Base-by-base conservation (phyloP, 2,329 filamentous ascomycete genomes). In the Tolypocladium cylindrosporum region DNA sequence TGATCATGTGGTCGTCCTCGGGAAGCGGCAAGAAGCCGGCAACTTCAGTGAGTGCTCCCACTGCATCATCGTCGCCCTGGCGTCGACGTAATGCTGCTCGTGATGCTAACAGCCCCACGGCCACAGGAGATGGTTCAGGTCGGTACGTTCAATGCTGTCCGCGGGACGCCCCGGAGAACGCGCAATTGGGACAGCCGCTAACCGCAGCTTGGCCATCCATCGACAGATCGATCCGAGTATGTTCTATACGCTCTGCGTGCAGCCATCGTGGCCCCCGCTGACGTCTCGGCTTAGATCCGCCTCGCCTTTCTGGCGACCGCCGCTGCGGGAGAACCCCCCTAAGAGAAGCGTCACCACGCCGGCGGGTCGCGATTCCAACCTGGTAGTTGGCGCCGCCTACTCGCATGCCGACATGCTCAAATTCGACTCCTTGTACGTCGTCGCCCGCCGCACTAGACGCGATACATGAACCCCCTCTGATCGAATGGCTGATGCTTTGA, bases 41-140 rank as follows among this genome's bases (percentile, higher is more conserved):
- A 63, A 84, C 87, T 70, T 87, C 89, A 84, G 88, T 91, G 76
- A 70, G 80, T 72, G 27, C 19, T 43, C 60, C 54, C 61, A 62
- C 57, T 61, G 64, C 65, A 61, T 62, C 62, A 14, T 27, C 40
- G 37, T 39, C 53, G 37, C 14, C 16, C 34, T 13, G 9, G 34
- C 42, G 36, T 40, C 39, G 39, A n/a, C 53, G 24, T 19, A 61
- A 63, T 60, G 59, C 65, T 62, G 64, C 59, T 57, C 61, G 59
- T 64, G 62, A 62, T 67, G 65, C 69, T 75, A 65, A 74, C 70
- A 65, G 64, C 71, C 70, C 69, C 67, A 68, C 71, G 66, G 73
- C 67, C 76, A 70, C 79, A 97, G 91, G 94, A 99, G 82, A 99
- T 99, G 94, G 90, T 97, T 67, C 93, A 99, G 88, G 92, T 99